A percentile compares a stretch with the other conserved stretches of the same genome.
Conservation (phyloP, 768 basidiomycete genomes). For the Kwoniella botswanensis region DNA sequence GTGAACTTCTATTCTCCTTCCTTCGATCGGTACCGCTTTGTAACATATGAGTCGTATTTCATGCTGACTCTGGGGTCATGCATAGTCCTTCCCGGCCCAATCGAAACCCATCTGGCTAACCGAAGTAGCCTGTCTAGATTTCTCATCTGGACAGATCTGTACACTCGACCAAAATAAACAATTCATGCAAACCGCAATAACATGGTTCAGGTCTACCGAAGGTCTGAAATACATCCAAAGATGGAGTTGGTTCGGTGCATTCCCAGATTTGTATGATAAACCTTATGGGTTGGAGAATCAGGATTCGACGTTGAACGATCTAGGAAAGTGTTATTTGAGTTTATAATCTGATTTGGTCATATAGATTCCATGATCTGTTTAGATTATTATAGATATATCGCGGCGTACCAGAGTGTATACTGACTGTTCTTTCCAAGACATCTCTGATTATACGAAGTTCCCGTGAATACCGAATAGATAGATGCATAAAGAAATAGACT, state of each 20-base stretch:
- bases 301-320: conserved; percentile 32
- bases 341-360: background rate
- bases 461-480: background rate
- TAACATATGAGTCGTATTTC: too few species aligned
- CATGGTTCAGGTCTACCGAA: conserved; percentile 33
- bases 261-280: conserved; percentile 24
- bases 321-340: conserved; percentile 29
- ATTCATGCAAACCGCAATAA: conserved; percentile 46
- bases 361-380: background rate
- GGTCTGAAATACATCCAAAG: conserved; percentile 35
- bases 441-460: too few species aligned
- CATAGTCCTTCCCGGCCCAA: conserved; percentile 22
- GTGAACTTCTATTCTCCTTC: background rate
- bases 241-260: conserved; percentile 51
- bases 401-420: too few species aligned
- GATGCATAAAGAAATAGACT: background rate
- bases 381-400: background rate
- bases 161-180: conserved; percentile 30
- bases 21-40: too few species aligned
- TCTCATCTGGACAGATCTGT: conserved; percentile 32
- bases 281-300: conserved; percentile 38
- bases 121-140: conserved; percentile 42
- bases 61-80: too few species aligned
- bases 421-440: too few species aligned
- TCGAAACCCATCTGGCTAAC: conserved; percentile 42